Base-by-base conservation (phyloP, 305 asterid genomes). In the Fraxinus platypoda region DNA sequence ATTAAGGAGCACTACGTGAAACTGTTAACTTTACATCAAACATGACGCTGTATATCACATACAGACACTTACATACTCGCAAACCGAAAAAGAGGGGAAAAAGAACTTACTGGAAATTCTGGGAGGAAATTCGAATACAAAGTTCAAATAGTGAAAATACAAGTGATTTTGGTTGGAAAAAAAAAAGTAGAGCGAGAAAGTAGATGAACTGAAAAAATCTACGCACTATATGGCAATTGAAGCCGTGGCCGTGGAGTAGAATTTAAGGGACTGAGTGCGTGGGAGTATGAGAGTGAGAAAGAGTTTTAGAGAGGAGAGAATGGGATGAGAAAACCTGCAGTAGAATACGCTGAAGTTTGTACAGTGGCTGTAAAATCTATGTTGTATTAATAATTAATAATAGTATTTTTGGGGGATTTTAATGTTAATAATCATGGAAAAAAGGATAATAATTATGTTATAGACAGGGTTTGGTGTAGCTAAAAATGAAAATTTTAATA, bases 191-290 rank as follows among this genome's bases (percentile, higher is more conserved):
- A 68, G 82, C 57, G 70, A 25, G 41, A 46, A 34, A 81, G 83
- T 81, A 43, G 85, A 79, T 83, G 90, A 86, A 85, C 89, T 85
- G 85, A 78, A 78, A 77, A 77, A 82, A 68, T n/a, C 12, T 11
- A 38, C 21, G 31, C 19, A 38, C 31, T 54, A 66, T 3, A 66
- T 66, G 17, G 84, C 79, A 87, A 77, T 73, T 82, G 35, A 66
- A 66, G 74, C 35, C 37, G 4, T 11, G 74, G 19, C 74, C 35
- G 71, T 82, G 81, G 82, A 78, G 92, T 87, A 85, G 83, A 84
- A 85, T 70, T 84, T 82, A 90, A 88, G 91, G 84, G 81, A 88
- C 74, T 78, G 81, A 66, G 75, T 85, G 54, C 84, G 66, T 84
- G 72, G 35, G 31, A 1, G 30, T 8, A 26, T 1, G n/a, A 11